Base-by-base conservation (phyloP, 495 filamentous ascomycete species). In the Lasiosphaeria miniovina region DNA sequence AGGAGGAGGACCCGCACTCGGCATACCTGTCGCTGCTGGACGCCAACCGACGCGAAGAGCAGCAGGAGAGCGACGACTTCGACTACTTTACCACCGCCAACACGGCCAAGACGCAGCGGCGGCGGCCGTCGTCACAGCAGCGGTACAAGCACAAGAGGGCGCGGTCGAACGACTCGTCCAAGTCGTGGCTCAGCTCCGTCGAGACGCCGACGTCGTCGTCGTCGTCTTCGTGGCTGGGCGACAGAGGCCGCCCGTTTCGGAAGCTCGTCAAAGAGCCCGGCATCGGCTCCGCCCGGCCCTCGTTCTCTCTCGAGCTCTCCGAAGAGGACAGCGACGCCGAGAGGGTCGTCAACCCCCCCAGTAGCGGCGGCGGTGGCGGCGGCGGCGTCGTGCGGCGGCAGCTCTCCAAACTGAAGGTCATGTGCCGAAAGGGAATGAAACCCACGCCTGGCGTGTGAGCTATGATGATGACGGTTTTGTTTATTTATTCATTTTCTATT, bases 1-100 rank as follows among this genome's bases (percentile, higher is more conserved):
- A 40, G 8, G 43, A 62, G 14, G 50, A 56, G 33, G 61, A 68
- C 36, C 55, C 60, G 34, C 33, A 60, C 33, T 65, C 61, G 15
- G 60, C 58, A 2, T 71, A 68, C 60, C 61, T 56, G n/a, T 69
- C 70, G n/a, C 63, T 73, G 36, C 57, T 73, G 14, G 63, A 65
- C 36, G 61, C 63, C 36, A 31, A 34, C 24, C 7, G 11, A 49
- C 15, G 11, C n/a, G 52, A 61, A 41, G 12, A 52, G n/a, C 34
- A 60, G n/a, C 6, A 52, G 38, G 49, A 53, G 33, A 14, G 8
- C 35, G 61, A 49, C 40, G 48, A n/a, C 43, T 43, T 46, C 36
- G 36, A 14, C 8, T 33, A 32, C 48, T 14, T 36, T 54, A 48
- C 38, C 35, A 9, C 32, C 40, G 6, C 33, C 9, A 34, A 36